Percentiles rank a stretch among this genome's conserved stretches.
These are phyloP conservation scores for Inga oerstediana DNA, from an alignment of 306 rosid species.

Conservation along the genomic window DNA sequence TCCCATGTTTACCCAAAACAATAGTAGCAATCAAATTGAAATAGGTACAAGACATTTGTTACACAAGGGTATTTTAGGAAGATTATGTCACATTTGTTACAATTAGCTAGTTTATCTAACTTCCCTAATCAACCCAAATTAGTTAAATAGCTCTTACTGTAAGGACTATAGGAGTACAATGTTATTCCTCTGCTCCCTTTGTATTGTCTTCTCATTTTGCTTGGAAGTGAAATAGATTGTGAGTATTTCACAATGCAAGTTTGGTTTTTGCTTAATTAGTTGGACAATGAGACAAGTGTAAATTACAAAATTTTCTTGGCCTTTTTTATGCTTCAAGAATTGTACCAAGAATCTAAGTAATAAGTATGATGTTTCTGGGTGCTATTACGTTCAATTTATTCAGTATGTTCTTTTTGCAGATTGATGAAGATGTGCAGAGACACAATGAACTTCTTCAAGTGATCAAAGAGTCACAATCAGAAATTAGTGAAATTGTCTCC, in stretches of 20 bases:
- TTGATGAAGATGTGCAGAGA: constrained; percentile 90
- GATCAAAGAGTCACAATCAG: constrained; percentile 47
- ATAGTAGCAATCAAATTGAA: too few relatives aligned
- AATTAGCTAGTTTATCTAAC: too few relatives aligned
- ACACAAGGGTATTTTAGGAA: too few relatives aligned
- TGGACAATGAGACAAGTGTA: neutral
- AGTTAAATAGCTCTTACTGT: too few relatives aligned
- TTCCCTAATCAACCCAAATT: too few relatives aligned
- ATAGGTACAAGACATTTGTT: too few relatives aligned
- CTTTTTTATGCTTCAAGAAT: neutral
- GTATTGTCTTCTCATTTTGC: neutral
- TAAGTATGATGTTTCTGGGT: constrained; percentile 4
- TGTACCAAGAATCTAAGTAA: neutral
- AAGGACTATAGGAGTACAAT: neutral
- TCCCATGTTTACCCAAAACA: too few relatives aligned
- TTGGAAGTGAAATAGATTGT: neutral
- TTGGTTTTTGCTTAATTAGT: neutral
- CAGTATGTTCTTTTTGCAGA: constrained; percentile 43
- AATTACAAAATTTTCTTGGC: neutral
- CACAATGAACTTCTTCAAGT: constrained; percentile 74
- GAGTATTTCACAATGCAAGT: neutral
- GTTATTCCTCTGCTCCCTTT: neutral
- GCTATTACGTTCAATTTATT: neutral
- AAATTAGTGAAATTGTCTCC: constrained; percentile 66
- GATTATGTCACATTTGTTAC: too few relatives aligned